Base-by-base conservation (phyloP, 176 grass and related monocot genomes). In the Pharus latifolius region DNA sequence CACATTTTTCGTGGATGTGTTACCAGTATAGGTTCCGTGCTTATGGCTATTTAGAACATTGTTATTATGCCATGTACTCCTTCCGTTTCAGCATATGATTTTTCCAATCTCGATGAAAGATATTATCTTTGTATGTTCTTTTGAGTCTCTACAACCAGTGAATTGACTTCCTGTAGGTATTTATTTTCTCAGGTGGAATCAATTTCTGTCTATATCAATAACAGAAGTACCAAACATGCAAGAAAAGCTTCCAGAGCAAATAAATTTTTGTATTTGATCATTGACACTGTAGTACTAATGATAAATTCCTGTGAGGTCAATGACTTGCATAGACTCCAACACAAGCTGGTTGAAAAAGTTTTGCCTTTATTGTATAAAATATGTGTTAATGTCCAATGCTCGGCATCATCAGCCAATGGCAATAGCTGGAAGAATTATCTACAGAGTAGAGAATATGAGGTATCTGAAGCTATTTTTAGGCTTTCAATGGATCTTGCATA, bases 391-490 rank as follows among this genome's bases (percentile, higher is more conserved):
- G 15, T 73, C 74, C 75, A 25, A 63, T n/a, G 15, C 16, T 42
- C 35, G 10, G 33, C 8, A 51, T 74, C 56, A 13, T 50, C 49
- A 67, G 3, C 23, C 69, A 47, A 80, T 49, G 74, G 69, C 54
- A 37, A 29, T 47, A 48, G 20, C 17, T 3, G 46, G 69, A 85
- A 54, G 17, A 59, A 48, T 65, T 65, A 55, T 51, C 33, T 80
- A 62, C 79, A 69, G 24, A 74, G 62, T 74, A 80, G 19, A 63
- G 56, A 60, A 55, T 40, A 48, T 85, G 67, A 90, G 33, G 62
- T 90, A 71, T 63, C 83, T 52, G 75, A 82, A 65, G 78, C 94
- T 69, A 90, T 97, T 83, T 97, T 97, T 56, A 92, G 77, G 81
- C 72, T 97, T 64, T 88, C 93, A 19, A 79, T 88, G 72, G 66